These are phyloP conservation scores for Raddia guianensis DNA, from an alignment of 176 grass and related monocot species.

Conservation along the genomic window DNA sequence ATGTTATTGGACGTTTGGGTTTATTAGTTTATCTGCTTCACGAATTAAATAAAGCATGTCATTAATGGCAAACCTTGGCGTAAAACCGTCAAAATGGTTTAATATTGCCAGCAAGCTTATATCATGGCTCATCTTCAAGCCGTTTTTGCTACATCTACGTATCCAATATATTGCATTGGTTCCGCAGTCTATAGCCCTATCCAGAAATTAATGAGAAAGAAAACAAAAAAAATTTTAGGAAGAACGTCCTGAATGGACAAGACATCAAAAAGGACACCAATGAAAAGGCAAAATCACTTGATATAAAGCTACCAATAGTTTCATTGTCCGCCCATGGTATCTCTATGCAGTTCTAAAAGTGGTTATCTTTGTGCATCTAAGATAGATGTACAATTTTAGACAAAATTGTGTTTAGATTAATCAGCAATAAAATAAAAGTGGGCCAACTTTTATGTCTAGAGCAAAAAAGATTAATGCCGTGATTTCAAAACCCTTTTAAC, in stretches of 20 bases:
- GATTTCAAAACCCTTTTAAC: rapidly evolving
- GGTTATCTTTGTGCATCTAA: too few relatives aligned
- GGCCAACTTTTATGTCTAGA: not conserved
- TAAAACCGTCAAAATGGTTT: not conserved
- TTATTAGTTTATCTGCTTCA: not conserved
- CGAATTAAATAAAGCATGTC: too few relatives aligned
- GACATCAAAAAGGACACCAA: not conserved
- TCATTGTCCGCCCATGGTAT: not conserved
- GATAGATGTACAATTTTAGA: not conserved
- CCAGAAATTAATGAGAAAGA: not conserved
- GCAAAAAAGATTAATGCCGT: not conserved
- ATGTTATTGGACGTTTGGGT: not conserved
- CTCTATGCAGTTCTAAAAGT: not conserved
- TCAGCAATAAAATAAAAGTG: not conserved
- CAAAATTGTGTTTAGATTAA: not conserved
- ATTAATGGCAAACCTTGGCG: not conserved
- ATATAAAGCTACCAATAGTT: not conserved
- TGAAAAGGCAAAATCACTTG: slow-evolving; percentile 4
- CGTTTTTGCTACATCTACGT: too few relatives aligned
- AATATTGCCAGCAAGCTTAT: not conserved
- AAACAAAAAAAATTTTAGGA: not conserved
- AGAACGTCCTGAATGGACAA: not conserved
- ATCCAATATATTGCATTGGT: not conserved
- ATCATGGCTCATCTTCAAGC: not conserved
- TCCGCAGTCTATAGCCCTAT: not conserved